Evolutionary conservation across 2,329 filamentous ascomycete genomes (phyloP), one percentile per base, ranked within the genome.

Genomic region (Penicillium freii): DNA sequence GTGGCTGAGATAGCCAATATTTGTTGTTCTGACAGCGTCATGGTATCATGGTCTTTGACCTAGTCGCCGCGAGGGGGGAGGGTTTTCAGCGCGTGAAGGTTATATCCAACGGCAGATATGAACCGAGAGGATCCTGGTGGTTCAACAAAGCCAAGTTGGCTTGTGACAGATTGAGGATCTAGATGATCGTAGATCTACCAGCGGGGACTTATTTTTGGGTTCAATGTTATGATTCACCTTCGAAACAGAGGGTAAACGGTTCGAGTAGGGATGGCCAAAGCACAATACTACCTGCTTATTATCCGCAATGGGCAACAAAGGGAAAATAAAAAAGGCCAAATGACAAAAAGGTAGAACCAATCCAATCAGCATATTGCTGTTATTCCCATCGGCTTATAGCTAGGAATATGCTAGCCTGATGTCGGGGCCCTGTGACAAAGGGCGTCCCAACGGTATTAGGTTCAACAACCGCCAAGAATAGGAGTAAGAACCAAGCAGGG

Each of bases 1-100:
- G 89, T 82, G 55, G 82, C 73, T 60, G 78, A 83, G 62, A 92
- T 81, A 44, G 81, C 80, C 34, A 76, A 66, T 51, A 87, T 73
- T 67, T 85, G 69, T 33, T 59, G 38, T 38, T 60, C 53, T 27
- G 67, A 65, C 15, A 69, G 64, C 19, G 66, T 57, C 71, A 73
- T 73, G 34, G 58, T 62, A 53, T 56, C 56, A 65, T 64, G 54
- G 49, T 54, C 9, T 27, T 49, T 27, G 25, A 25, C 23, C 27
- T 19, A 23, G 44, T 38, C 17, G 19, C n/a, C 21, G 27, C 17
- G 19, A 27, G 13, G 21, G 34, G 11, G 19, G 19, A 25, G 8
- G 9, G 29, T 31, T n/a, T 38, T 23, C 40, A 52, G 50, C 31
- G 9, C 13, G 27, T 31, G 19, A 31, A 36, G 21, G 43, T 36